Evolutionary conservation across 805 yeast genomes (phyloP).

Genomic region (Yarrowia hollandica): DNA sequence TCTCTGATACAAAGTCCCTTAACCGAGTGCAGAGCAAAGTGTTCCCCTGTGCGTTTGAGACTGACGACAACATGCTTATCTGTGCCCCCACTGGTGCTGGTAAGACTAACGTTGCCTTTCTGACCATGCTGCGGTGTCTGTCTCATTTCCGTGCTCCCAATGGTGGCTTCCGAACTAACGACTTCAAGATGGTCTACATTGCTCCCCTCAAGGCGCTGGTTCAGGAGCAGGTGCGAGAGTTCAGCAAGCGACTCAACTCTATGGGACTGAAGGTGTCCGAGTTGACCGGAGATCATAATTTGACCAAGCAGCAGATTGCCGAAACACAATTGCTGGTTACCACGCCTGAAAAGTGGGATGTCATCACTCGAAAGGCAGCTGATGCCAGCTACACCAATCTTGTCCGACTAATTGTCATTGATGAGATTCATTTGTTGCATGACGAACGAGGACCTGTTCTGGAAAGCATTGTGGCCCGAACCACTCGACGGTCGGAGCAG

Average conservation of each 20-base stretch:
- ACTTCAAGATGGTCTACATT: constrained; percentile 78
- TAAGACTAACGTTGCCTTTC: constrained; percentile 93
- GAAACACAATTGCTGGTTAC: constrained; percentile 84
- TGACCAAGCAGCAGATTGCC: constrained; percentile 71
- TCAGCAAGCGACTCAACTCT: constrained; percentile 62
- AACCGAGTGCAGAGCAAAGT: constrained; percentile 85
- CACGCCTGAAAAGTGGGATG: constrained; percentile 98
- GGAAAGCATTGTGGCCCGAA: constrained; percentile 82
- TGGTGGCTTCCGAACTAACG: constrained; percentile 54
- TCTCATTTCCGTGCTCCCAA: constrained; percentile 51
- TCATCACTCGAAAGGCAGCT: constrained; percentile 78
- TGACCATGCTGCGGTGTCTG: constrained; percentile 67
- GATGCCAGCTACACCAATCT: constrained; percentile 64
- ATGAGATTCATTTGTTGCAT: constrained; percentile 89
- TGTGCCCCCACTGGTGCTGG: constrained; percentile 99
- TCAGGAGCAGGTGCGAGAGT: constrained; percentile 90
- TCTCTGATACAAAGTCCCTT: constrained; percentile 65
- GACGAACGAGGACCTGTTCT: constrained; percentile 95
- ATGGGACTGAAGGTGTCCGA: constrained; percentile 77
- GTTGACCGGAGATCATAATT: constrained; percentile 83
- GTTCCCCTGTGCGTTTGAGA: constrained; percentile 70
- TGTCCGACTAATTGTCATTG: constrained; percentile 75
- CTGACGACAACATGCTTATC: constrained; percentile 70
- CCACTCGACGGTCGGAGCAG: constrained; percentile 50
- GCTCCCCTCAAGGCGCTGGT: constrained; percentile 95